Evolutionary conservation across 1,139 yeast genomes (phyloP).

Genomic region (Ogataea hybrid): DNA sequence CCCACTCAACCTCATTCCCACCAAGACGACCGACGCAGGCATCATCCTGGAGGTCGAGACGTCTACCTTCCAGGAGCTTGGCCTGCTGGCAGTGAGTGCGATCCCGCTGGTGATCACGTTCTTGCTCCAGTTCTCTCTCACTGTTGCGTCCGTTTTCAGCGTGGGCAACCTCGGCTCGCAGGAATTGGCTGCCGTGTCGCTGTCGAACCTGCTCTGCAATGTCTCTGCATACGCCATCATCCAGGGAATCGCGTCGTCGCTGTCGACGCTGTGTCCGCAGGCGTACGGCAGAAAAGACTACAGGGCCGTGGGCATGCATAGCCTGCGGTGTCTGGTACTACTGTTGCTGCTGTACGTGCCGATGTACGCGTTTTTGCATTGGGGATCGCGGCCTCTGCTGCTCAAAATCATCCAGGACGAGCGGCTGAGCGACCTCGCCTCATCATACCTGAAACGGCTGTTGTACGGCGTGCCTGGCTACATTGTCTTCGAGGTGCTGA

Average conservation of each 20-base stretch:
- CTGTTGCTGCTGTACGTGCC: constrained; percentile 56
- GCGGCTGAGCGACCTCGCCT: constrained; percentile 52
- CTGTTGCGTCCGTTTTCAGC: constrained; percentile 79
- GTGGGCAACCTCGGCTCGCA: constrained; percentile 83
- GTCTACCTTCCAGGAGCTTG: constrained; percentile 39
- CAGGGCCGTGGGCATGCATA: constrained; percentile 61
- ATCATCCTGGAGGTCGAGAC: constrained; percentile 47
- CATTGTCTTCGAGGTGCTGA: constrained; percentile 68
- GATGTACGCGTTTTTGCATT: constrained; percentile 55
- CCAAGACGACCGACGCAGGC: constrained; percentile 24
- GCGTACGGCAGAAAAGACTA: constrained; percentile 68
- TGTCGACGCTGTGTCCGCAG: constrained; percentile 77
- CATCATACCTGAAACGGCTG: constrained; percentile 51
- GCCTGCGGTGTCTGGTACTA: constrained; percentile 62
- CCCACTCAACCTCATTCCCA: constrained; percentile 20
- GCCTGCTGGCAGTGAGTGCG: constrained; percentile 45
- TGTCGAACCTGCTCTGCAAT: constrained; percentile 74
- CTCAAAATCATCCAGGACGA: constrained; percentile 47
- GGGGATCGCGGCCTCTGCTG: constrained; percentile 48
- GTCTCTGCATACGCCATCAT: constrained; percentile 70
- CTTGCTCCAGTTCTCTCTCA: constrained; percentile 74
- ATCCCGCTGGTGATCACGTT: constrained; percentile 72
- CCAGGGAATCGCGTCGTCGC: constrained; percentile 72
- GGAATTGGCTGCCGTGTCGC: constrained; percentile 70
- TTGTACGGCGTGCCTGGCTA: constrained; percentile 70